Evolutionary conservation across 2,329 filamentous ascomycete species (phyloP).

Genomic region (Paraphaeosphaeria sporulosa): DNA sequence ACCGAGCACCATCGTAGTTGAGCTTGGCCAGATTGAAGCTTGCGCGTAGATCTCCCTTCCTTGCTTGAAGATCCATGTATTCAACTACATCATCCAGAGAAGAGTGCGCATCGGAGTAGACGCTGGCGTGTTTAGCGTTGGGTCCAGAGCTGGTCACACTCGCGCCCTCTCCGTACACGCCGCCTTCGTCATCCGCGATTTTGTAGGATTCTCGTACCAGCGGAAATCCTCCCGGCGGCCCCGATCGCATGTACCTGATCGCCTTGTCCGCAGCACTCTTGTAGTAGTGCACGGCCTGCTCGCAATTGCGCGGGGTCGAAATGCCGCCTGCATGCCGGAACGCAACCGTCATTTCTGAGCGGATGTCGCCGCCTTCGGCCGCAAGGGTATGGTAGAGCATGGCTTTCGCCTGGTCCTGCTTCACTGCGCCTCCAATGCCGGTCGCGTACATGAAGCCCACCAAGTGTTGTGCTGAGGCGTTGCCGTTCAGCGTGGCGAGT

Average conservation of each 20-base stretch:
- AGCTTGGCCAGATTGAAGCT: conserved; percentile 86
- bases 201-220: conserved; percentile 81
- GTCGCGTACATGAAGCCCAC: conserved; percentile 95
- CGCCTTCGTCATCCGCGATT: conserved; percentile 88
- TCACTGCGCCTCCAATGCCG: conserved; percentile 81
- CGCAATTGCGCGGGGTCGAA: conserved; percentile 84
- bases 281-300: conserved; percentile 86
- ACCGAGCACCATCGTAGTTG: conserved; percentile 85
- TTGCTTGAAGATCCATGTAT: conserved; percentile 87
- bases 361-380: conserved; percentile 80
- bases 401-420: conserved; percentile 87
- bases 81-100: conserved; percentile 93
- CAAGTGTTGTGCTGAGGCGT: conserved; percentile 95
- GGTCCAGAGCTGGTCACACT: conserved; percentile 86
- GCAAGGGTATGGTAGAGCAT: conserved; percentile 95
- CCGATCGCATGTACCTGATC: conserved; percentile 84
- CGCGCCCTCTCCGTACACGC: conserved; percentile 93
- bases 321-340: conserved; percentile 88
- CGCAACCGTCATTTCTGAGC: conserved; percentile 92
- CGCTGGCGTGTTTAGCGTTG: conserved; percentile 76
- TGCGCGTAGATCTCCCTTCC: conserved; percentile 87
- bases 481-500: conserved; percentile 79
- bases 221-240: conserved; percentile 84
- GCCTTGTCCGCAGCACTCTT: conserved; percentile 93
- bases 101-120: conserved; percentile 81